Evolutionary conservation across 345 rosid genomes (phyloP).

Genomic region (Populus ilicifolia): DNA sequence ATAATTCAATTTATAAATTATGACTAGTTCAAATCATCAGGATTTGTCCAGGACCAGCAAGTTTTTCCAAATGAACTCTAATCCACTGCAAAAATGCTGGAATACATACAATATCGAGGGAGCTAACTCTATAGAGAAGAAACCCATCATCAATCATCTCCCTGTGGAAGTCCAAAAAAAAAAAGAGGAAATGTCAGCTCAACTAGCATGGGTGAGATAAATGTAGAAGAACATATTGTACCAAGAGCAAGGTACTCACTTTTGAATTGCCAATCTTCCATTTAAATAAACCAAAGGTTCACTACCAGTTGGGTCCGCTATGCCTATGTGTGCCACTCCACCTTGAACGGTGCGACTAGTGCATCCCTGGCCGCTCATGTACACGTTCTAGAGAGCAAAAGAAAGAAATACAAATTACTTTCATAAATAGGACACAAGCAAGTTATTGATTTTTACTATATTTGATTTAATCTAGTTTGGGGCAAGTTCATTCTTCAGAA

Average conservation of each 20-base stretch:
- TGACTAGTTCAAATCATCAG: not conserved
- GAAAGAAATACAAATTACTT: conserved; percentile 3
- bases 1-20: not conserved
- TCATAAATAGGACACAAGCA: not conserved
- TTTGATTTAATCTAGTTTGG: not conserved
- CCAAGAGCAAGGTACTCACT: conserved; percentile 8
- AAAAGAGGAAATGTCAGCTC: not conserved
- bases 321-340: conserved; percentile 45
- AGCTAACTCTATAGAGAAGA: conserved; percentile 68
- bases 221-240: not conserved
- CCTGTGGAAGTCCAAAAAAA: conserved; percentile 28
- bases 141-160: conserved; percentile 48
- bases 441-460: not conserved
- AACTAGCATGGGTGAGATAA: not conserved
- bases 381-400: conserved; percentile 47
- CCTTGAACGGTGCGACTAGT: conserved; percentile 15
- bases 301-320: conserved; percentile 19
- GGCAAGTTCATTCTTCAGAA: not conserved
- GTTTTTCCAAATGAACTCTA: not conserved
- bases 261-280: conserved; percentile 14
- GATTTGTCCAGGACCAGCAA: not conserved
- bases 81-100: not conserved
- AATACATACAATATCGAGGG: conserved; percentile 56
- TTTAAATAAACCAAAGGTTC: conserved; percentile 13
- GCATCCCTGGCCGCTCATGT: conserved; percentile 56